These are phyloP conservation scores for Lentinula raphanica DNA, from an alignment of 768 basidiomycete species.

Conservation along the genomic window DNA sequence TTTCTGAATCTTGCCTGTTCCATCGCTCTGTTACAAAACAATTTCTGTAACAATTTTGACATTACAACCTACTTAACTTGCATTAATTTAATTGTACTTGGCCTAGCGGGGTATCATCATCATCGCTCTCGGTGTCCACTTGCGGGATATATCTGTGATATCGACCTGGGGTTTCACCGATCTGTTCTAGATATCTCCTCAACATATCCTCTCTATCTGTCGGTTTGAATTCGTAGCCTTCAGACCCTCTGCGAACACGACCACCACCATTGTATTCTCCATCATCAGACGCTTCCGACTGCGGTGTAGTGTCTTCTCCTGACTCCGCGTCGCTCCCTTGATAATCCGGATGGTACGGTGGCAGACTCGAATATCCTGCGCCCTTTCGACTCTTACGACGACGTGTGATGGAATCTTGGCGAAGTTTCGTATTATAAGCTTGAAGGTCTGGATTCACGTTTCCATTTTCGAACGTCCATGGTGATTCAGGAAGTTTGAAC, in stretches of 20 bases:
- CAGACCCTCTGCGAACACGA: conserved; percentile 65
- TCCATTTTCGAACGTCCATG: conserved; percentile 85
- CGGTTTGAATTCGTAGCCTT: conserved; percentile 72
- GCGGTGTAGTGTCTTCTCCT: conserved; percentile 23
- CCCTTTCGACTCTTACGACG: conserved; percentile 17
- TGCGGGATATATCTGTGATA: conserved; percentile 69
- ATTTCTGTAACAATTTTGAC: background rate
- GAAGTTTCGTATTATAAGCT: conserved; percentile 49
- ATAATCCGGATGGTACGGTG: conserved; percentile 78
- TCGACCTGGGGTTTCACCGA: conserved; percentile 51
- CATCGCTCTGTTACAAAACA: background rate
- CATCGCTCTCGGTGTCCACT: conserved; percentile 40
- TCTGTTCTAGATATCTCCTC: conserved; percentile 45
- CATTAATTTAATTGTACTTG: background rate
- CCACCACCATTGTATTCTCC: conserved; percentile 17
- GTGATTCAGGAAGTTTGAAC: conserved; percentile 52
- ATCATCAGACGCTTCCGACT: conserved; percentile 25
- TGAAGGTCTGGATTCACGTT: conserved; percentile 70
- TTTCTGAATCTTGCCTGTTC: background rate
- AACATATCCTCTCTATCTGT: conserved; percentile 63
- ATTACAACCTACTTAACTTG: background rate
- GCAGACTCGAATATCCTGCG: conserved; percentile 44
- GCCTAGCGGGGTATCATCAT: conserved; percentile 23
- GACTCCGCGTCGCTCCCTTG: conserved; percentile 28
- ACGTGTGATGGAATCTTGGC: conserved; percentile 18